A percentile compares a stretch with the other conserved stretches of the same genome.
Evolutionary conservation across 257 asterid genomes (phyloP).

Genomic region (Scutellaria baicalensis): DNA sequence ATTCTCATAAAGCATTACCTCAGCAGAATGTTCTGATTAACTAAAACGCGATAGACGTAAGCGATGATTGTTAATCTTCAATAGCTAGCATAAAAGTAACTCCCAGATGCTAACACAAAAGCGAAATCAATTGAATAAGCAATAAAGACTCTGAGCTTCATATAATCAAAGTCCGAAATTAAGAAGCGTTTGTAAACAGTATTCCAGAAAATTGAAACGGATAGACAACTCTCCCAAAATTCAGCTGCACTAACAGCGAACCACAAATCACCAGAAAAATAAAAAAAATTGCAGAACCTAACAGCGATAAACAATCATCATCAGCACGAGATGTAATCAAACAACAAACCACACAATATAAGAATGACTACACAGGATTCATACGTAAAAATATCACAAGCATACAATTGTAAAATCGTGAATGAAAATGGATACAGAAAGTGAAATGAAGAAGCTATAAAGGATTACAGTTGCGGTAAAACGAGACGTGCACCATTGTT

Average conservation of each 20-base stretch:
- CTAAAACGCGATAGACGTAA: neutral
- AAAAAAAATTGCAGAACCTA: neutral
- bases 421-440: neutral
- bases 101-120: neutral
- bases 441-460: neutral
- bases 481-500: constrained; percentile 48
- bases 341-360: neutral
- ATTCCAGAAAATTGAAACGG: neutral
- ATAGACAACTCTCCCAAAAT: neutral
- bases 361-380: neutral
- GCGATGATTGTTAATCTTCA: neutral
- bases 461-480: constrained; percentile 50
- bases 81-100: neutral
- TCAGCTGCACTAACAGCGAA: neutral
- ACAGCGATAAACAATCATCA: neutral
- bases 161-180: neutral
- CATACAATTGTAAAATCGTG: neutral
- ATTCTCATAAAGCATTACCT: neutral
- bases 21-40: neutral
- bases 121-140: neutral
- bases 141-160: neutral
- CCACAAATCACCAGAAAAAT: neutral
- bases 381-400: neutral
- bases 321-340: neutral
- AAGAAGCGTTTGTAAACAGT: neutral